phyloP scores from a whole-genome alignment of 129 eudicot genomes.

The Cynara cardunculus region DNA sequence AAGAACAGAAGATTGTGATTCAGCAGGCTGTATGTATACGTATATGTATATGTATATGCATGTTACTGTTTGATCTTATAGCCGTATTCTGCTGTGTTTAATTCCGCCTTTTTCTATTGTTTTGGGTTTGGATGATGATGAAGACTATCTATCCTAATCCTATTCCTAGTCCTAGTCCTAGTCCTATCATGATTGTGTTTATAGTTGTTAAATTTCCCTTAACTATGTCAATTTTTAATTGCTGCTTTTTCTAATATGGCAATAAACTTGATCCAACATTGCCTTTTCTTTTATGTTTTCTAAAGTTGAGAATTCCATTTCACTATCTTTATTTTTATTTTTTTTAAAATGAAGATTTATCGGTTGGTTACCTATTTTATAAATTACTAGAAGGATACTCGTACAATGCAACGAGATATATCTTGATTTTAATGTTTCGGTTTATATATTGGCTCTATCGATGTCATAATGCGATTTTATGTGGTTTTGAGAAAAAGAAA shows the following conservation, averaged over 20 bases:
- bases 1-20: constrained; percentile 8
- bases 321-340: too few relatives aligned
- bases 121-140: constrained; percentile 25
- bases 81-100: not conserved
- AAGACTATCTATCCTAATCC: not conserved
- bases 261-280: not conserved
- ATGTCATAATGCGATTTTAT: too few relatives aligned
- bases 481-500: too few relatives aligned
- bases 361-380: too few relatives aligned
- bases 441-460: too few relatives aligned
- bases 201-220: not conserved
- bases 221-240: too few relatives aligned
- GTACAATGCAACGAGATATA: too few relatives aligned
- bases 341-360: too few relatives aligned
- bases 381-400: too few relatives aligned
- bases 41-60: not conserved
- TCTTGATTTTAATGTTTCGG: too few relatives aligned
- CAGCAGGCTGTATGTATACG: not conserved
- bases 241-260: not conserved
- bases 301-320: not conserved
- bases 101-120: constrained; percentile 7
- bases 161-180: not conserved
- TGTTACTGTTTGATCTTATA: constrained; percentile 17
- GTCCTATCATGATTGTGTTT: constrained; percentile 11
- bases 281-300: not conserved